Conservation (phyloP, 805 yeast genomes). For the Candida hispaniensis region DNA sequence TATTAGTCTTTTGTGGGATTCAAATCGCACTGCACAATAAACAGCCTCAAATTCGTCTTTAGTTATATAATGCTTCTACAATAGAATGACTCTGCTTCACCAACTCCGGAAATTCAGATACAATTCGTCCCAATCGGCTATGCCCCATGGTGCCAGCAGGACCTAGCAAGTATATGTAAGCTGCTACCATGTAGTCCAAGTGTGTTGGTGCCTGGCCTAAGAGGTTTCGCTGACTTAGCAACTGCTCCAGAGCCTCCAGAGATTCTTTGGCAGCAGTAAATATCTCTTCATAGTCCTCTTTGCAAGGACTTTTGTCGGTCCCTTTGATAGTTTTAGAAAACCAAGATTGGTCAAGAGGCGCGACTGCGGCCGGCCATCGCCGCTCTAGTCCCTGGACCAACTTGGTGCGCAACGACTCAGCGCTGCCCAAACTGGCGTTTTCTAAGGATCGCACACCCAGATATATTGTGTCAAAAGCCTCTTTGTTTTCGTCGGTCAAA, state of each 20-base stretch:
- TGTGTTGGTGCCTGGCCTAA: too few species aligned
- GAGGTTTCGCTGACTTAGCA: too few species aligned
- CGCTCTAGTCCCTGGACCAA: too few species aligned
- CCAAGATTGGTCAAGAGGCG: too few species aligned
- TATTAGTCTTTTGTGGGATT: constrained; percentile 83
- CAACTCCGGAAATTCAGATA: constrained; percentile 6
- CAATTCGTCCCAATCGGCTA: constrained; percentile 6
- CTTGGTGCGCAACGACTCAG: too few species aligned
- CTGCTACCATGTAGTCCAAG: constrained; percentile 12
- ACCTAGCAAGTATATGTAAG: constrained; percentile 4
- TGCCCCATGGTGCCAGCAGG: constrained; percentile 11
- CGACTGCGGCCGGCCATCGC: too few species aligned
- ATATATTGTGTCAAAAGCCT: constrained; percentile 15
- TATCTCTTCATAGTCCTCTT: too few species aligned
- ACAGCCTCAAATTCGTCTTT: constrained; percentile 53
- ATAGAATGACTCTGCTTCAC: constrained; percentile 2
- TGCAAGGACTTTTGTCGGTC: too few species aligned
- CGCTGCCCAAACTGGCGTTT: too few species aligned
- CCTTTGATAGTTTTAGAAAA: too few species aligned
- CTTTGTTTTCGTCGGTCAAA: constrained; percentile 12
- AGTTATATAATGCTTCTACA: constrained; percentile 3
- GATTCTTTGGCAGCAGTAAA: too few species aligned
- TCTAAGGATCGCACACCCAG: constrained; percentile 14
- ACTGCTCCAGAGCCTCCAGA: too few species aligned
- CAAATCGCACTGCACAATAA: constrained; percentile 60